Percentiles rank a stretch among this genome's conserved stretches.
phyloP scores from a whole-genome alignment of 768 basidiomycete species.

The Holtermannia corniformis region DNA sequence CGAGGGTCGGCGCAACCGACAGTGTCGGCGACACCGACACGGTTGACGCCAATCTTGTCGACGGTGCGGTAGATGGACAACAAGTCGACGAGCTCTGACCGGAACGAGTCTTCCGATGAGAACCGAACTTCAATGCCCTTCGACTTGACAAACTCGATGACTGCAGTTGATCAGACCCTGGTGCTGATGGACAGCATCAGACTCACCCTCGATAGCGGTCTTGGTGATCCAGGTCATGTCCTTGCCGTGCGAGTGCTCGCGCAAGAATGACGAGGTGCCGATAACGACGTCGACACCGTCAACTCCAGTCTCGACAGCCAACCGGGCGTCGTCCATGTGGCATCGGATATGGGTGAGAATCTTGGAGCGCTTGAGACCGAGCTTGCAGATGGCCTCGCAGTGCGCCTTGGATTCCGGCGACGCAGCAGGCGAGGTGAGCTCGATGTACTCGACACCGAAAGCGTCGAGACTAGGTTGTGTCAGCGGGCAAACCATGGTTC shows the following conservation, averaged over 20 bases:
- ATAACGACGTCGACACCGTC: constrained; percentile 99
- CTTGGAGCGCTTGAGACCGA: constrained; percentile 67
- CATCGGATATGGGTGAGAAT: constrained; percentile 98
- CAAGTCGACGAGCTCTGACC: constrained; percentile 96
- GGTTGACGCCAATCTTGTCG: constrained; percentile 97
- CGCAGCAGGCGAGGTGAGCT: constrained; percentile 94
- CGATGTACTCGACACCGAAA: constrained; percentile 99
- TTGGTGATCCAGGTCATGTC: constrained; percentile 99
- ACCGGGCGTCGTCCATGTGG: constrained; percentile 98
- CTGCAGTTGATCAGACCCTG: constrained; percentile 54
- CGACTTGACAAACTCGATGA: constrained; percentile 98
- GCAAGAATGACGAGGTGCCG: constrained; percentile 95
- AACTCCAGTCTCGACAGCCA: constrained; percentile 97
- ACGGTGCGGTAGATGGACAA: constrained; percentile 98
- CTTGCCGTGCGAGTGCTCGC: constrained; percentile 99
- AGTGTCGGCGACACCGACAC: constrained; percentile 97
- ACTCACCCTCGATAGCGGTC: constrained; percentile 10
- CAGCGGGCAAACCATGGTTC: neutral
- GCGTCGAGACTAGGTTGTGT: constrained; percentile 57
- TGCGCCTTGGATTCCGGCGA: constrained; percentile 89
- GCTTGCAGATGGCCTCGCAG: constrained; percentile 98
- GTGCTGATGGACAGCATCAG: neutral
- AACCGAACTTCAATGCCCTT: constrained; percentile 99
- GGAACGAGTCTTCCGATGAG: constrained; percentile 99
- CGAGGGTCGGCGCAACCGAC: constrained; percentile 98